Base-by-base conservation (phyloP, 2,329 filamentous ascomycete species). In the Cytospora paraplurivora region DNA sequence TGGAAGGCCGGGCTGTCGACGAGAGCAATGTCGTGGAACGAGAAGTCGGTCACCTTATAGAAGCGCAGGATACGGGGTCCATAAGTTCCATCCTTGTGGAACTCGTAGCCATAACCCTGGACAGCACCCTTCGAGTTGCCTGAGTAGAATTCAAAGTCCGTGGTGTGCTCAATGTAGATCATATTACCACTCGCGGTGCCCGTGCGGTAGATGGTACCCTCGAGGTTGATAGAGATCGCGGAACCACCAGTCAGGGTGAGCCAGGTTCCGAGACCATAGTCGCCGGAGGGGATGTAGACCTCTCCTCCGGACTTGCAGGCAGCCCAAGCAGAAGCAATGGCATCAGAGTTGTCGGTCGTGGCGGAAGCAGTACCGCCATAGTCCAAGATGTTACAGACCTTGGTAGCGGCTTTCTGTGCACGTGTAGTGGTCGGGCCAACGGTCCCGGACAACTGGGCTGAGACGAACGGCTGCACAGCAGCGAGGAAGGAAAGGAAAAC, bases 1-100 rank as follows among this genome's bases (percentile, higher is more conserved):
- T 83, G 80, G 71, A 82, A 83, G 13, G 76, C 72, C 1, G 81
- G 81, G 0, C 79, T 74, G 66, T 83, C 81, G 33, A 81, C 78
- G 7, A 83, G 74, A 8, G 73, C 71, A 58, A 83, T 72, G 63
- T 82, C 81, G 65, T 83, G 80, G 1, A 82, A 74, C 11, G 78
- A 76, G 67, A 81, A 82, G 67, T 80, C 74, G 13, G 71, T 76
- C 32, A 78, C 74, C 41, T 80, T 74, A 65, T 58, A 60, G 3
- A 67, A 56, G 0, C 66, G 64, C 19, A 67, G 64, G 10, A 67
- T 59, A 37, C 66, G 64, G 13, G 64, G 62, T 8, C 66, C 62
- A 12, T 60, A 66, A 1, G 56, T 37, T 1, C 58, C 56, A 38
- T 62, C 52, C 12, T 73, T 71, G 69, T 82, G 80, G 67, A 80